Evolutionary conservation across 2,329 filamentous ascomycete genomes (phyloP), one percentile per base, ranked within the genome.

Genomic region (Neospermospora avenae): DNA sequence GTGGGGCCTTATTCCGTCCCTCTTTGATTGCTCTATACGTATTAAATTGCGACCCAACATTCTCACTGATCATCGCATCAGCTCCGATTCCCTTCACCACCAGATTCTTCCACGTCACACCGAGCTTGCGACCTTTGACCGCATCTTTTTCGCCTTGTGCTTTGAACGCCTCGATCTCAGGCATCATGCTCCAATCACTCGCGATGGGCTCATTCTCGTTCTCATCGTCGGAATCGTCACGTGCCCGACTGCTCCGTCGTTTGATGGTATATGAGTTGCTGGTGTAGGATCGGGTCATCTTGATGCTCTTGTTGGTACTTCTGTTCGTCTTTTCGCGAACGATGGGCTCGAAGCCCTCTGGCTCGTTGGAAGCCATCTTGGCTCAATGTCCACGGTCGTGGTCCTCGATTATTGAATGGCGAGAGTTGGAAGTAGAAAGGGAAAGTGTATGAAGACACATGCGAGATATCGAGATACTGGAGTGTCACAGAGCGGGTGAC

Each of bases 1-100:
- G 73, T 0, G 86, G 83, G 0, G 82, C 80, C 66, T 83, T 85
- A 86, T 72, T 68, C 83, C 84, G 75, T 81, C 83, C 64, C 83
- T 69, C 68, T 52, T 54, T 58, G 24, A 65, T 42, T 0, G 42
- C 60, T 45, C 56, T 54, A 3, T 62, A 57, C 16, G 68, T 55
- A 24, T 68, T 69, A 61, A 67, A 68, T 53, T 72, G 70, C 1
- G 68, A 70, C 1, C 49, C 58, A 3, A 70, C 62, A 24, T 69
- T 69, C 51, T 72, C 70, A 54, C 67, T 71, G 39, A 71, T 63
- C 8, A 66, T 64, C 3, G 70, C 66, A 58, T 70, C 70, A 3
- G 67, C 65, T 44, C 69, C 68, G n/a, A 70, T 54, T n/a, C 69
- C 70, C 53, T 70, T 68, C 4, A 72, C 67, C 2, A 65, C 69